Base-by-base conservation (phyloP, 768 basidiomycete species). In the Mycena galopus region DNA sequence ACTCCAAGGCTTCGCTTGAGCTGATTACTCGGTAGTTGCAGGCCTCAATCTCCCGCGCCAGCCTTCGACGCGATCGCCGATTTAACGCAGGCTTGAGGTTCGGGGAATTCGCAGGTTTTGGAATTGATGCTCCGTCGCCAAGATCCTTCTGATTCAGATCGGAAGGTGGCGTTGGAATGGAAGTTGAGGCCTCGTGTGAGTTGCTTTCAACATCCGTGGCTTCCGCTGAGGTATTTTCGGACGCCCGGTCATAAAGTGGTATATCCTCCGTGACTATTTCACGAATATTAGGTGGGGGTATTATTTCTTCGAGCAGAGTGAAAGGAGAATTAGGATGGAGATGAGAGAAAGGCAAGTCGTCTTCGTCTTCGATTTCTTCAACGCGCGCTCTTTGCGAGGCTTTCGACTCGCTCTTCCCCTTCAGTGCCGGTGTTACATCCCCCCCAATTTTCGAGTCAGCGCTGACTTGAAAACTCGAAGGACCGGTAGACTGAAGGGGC, bases 401-500 rank as follows among this genome's bases (percentile, higher is more conserved):
- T 55, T 55, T 63, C n/a, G 30, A 17, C 33, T 50, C 53, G 33
- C 30, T 53, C 2, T 21, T n/a, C 44, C 61, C 42, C 42, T 44
- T 30, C 61, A 50, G 47, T 47, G 42, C 47, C 53, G 53, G 53
- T 33, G 19, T 21, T 30, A 11, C 11, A 29, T 63, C 42, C 44
- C 42, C 61, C 61, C 25, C 44, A 47, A 3, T 32, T 32, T 50
- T 50, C 44, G n/a, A 44, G 29, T 63, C 47, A 32, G 42, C 12
- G 42, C 61, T 50, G 42, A n/a, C 11, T n/a, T 32, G 61, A 8
- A 39, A 37, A 27, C 23, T 25, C 16, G 23, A 29, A 33, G 61
- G 42, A 21, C 35, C 58, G 23, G 56, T 55, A 68, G 56, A 44
- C 66, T 42, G 64, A 60, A 74, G 76, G 70, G 73, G 50, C 55